Evolutionary conservation across 345 rosid species (phyloP).

Genomic region (Syzygium jambos): DNA sequence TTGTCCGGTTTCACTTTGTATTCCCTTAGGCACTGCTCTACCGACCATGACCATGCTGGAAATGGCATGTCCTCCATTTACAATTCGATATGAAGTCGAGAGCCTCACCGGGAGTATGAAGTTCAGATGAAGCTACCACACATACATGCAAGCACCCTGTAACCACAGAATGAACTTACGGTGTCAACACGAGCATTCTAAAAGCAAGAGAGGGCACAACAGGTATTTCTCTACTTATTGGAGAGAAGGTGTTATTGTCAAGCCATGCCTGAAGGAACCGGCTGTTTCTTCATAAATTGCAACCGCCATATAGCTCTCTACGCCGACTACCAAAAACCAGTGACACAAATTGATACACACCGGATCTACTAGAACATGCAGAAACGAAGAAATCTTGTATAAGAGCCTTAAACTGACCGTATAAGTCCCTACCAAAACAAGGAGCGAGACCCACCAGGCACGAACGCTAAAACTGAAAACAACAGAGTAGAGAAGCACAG

Average conservation of each 20-base stretch:
- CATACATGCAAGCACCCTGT: not conserved
- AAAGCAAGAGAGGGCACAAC: not conserved
- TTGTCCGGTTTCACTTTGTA: slow-evolving; percentile 54
- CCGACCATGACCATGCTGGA: slow-evolving; percentile 75
- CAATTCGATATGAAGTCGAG: not conserved
- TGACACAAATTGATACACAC: not conserved
- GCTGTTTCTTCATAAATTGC: not conserved
- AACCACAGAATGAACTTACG: not conserved
- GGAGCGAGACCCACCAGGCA: not conserved
- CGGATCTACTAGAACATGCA: not conserved
- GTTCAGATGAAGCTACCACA: not conserved
- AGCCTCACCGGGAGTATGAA: not conserved
- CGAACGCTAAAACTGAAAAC: not conserved
- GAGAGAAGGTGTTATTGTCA: not conserved
- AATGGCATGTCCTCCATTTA: slow-evolving; percentile 63
- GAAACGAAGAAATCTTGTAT: not conserved
- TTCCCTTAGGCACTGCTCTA: slow-evolving; percentile 68
- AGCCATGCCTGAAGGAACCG: not conserved
- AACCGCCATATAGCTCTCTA: not conserved
- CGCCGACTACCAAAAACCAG: not conserved
- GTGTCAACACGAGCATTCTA: not conserved
- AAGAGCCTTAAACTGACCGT: not conserved
- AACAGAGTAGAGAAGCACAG: not conserved
- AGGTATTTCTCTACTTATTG: not conserved
- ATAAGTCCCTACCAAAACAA: not conserved